Conservation (phyloP, 1,284 basidiomycete species). For the Cutaneotrichosporon cutaneum region DNA sequence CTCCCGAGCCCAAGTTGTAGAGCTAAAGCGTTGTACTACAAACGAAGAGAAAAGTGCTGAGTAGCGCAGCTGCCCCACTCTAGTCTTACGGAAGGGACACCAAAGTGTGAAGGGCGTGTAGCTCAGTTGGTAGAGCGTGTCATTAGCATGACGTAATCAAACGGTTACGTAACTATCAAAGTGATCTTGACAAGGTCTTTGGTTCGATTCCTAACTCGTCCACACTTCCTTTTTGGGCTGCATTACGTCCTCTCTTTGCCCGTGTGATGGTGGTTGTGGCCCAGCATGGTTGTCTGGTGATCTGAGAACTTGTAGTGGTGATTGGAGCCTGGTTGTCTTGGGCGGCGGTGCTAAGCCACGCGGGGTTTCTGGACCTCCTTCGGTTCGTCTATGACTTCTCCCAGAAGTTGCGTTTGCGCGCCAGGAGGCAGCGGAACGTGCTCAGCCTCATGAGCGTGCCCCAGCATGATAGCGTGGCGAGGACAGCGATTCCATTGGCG, state of each 20-base stretch:
- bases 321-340: no score
- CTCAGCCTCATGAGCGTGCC: no score
- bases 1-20: slow-evolving; percentile 4
- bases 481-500: no score
- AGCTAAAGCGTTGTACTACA: no score
- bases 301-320: no score
- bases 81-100: not conserved
- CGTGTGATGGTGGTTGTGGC: not conserved
- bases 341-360: no score
- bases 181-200: slow-evolving; percentile 3
- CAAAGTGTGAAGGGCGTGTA: not conserved
- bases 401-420: no score
- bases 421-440: no score
- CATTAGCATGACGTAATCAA: not conserved
- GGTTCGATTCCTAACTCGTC: slow-evolving; percentile 5
- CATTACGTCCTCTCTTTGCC: not conserved
- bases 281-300: not conserved
- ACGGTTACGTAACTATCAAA: no score
- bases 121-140: slow-evolving; percentile 8
- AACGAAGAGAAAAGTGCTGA: not conserved
- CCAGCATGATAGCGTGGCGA: no score
- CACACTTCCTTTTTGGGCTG: not conserved
- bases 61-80: not conserved
- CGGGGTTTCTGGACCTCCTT: no score
- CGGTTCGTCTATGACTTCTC: no score